A percentile compares a stretch with the other conserved stretches of the same genome.
Conservation (phyloP, 371 early-diverging fungal genomes). For the Mycotypha africana region DNA sequence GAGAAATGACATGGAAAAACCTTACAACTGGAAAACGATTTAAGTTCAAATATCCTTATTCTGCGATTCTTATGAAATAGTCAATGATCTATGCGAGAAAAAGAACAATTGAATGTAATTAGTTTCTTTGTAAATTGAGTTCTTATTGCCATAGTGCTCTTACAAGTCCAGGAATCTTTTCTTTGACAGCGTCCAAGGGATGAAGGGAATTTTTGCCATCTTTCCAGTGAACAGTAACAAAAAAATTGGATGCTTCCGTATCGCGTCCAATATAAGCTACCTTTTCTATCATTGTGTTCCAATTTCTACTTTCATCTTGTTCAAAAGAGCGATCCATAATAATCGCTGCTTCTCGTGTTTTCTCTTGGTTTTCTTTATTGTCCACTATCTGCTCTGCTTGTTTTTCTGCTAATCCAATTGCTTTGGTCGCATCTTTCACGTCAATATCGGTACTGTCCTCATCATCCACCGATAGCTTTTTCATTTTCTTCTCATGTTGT, state of each 20-base stretch:
- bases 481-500: slow-evolving; percentile 7
- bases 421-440: background rate
- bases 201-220: slow-evolving; percentile 10
- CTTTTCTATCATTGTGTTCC: slow-evolving; percentile 4
- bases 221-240: slow-evolving; percentile 12
- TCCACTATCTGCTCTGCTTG: background rate
- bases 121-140: background rate
- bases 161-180: slow-evolving; percentile 15
- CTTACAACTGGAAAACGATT: too few relatives aligned
- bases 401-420: background rate
- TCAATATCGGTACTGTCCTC: too few relatives aligned
- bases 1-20: too few relatives aligned
- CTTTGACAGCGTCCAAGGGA: slow-evolving; percentile 4
- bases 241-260: slow-evolving; percentile 1
- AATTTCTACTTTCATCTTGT: slow-evolving; percentile 2
- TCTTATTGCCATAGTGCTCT: background rate
- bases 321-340: slow-evolving; percentile 7
- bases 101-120: too few relatives aligned
- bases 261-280: slow-evolving; percentile 14
- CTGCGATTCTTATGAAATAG: background rate
- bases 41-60: too few relatives aligned
- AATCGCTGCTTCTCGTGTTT: too few relatives aligned
- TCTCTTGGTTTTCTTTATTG: background rate
- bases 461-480: background rate
- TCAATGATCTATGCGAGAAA: slow-evolving; percentile 3